A percentile compares a stretch with the other conserved stretches of the same genome.
Conservation (phyloP, 805 yeast species). For the Kregervanrija delftensis region DNA sequence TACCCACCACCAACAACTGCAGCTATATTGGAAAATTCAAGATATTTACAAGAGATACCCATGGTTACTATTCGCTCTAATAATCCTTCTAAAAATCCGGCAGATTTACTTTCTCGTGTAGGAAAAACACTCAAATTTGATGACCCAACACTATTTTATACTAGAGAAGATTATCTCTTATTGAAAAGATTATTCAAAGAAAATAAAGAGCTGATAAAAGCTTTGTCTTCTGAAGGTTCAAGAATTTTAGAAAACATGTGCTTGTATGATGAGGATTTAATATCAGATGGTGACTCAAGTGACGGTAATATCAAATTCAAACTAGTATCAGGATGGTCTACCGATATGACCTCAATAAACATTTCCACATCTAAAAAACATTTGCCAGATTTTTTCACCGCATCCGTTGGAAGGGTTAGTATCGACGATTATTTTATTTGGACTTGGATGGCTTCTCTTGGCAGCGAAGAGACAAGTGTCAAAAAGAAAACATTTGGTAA, state of each 20-base stretch:
- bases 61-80: constrained; percentile 31
- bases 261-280: constrained; percentile 28
- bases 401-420: constrained; percentile 52
- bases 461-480: constrained; percentile 60
- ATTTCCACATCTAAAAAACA: constrained; percentile 14
- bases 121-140: constrained; percentile 60
- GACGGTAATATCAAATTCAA: constrained; percentile 20
- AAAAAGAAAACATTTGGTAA: constrained; percentile 73
- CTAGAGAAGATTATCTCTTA: constrained; percentile 72
- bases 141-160: constrained; percentile 59
- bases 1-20: constrained; percentile 63
- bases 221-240: constrained; percentile 68
- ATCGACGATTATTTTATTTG: constrained; percentile 86
- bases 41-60: constrained; percentile 29
- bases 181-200: constrained; percentile 65
- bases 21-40: constrained; percentile 16
- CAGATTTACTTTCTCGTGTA: constrained; percentile 54
- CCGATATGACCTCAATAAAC: constrained; percentile 21
- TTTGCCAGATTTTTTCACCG: constrained; percentile 31
- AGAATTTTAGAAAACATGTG: constrained; percentile 41
- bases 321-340: constrained; percentile 30
- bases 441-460: constrained; percentile 81
- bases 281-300: constrained; percentile 31
- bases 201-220: constrained; percentile 46
- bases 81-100: constrained; percentile 39